These are phyloP conservation scores for Penicillium aurantiogriseum DNA, from an alignment of 2,329 filamentous ascomycete species.

Conservation along the genomic window DNA sequence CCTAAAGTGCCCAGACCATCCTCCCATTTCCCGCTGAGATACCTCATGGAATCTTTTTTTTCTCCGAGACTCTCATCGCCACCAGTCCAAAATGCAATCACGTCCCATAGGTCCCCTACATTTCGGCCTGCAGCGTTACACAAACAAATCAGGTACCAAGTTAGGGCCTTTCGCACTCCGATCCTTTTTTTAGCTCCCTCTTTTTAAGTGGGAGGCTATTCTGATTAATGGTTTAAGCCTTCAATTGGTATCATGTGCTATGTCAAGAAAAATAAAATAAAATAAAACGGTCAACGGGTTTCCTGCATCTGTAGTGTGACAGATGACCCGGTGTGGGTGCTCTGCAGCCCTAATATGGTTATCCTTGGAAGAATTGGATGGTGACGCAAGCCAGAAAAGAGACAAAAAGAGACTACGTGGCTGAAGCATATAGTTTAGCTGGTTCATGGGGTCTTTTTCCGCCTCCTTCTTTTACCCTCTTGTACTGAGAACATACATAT, in stretches of 20 bases:
- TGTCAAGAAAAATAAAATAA: background rate
- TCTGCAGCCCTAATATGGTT: constrained; percentile 10
- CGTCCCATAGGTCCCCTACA: constrained; percentile 8
- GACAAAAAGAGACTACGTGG: background rate
- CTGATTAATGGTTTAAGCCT: background rate
- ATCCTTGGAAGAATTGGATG: background rate
- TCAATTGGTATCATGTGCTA: constrained; percentile 7
- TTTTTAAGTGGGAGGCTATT: background rate
- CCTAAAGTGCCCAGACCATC: background rate
- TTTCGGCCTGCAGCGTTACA: constrained; percentile 15
- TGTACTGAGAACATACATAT: background rate
- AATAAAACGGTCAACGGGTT: constrained; percentile 12
- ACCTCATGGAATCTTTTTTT: background rate
- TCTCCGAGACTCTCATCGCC: constrained; percentile 12
- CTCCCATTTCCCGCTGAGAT: background rate
- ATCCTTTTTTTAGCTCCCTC: background rate
- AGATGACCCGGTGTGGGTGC: constrained; percentile 5
- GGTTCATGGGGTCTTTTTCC: background rate
- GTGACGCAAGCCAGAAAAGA: constrained; percentile 5
- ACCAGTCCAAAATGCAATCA: constrained; percentile 16
- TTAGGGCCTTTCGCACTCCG: constrained; percentile 4
- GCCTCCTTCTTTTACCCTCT: background rate
- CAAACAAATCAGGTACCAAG: constrained; percentile 24
- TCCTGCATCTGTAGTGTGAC: constrained; percentile 12
- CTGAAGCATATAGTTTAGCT: background rate